Evolutionary conservation across 2,329 filamentous ascomycete species (phyloP).

Genomic region (Tolypocladium amazonense): DNA sequence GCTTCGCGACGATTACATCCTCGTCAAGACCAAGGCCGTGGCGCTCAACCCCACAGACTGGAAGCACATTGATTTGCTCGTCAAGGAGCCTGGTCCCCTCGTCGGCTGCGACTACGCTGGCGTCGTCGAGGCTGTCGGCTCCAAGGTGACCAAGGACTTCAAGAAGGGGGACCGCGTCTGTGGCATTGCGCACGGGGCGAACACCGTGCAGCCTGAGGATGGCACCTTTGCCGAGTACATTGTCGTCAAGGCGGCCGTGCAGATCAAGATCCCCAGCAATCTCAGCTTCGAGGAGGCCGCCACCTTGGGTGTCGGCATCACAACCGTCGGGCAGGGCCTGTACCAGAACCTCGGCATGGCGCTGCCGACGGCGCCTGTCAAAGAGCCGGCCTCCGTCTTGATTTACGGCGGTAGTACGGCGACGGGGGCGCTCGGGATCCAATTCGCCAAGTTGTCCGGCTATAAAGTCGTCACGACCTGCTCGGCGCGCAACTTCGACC

Average conservation of each 20-base stretch:
- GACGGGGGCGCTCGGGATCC: conserved; percentile 30
- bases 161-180: conserved; percentile 15
- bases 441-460: conserved; percentile 29
- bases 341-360: conserved; percentile 16
- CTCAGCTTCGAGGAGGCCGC: conserved; percentile 15
- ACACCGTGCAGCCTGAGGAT: conserved; percentile 6
- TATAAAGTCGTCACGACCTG: conserved; percentile 31
- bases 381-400: conserved; percentile 19
- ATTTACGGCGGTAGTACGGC: conserved; percentile 34
- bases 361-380: conserved; percentile 9
- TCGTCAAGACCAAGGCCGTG: conserved; percentile 16
- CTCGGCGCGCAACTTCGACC: conserved; percentile 25
- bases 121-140: conserved; percentile 15
- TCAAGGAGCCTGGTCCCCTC: conserved; percentile 14
- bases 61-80: conserved; percentile 18
- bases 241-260: conserved; percentile 8
- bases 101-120: conserved; percentile 24
- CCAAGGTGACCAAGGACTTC: conserved; percentile 3
- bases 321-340: conserved; percentile 18
- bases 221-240: conserved; percentile 21
- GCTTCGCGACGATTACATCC: conserved; percentile 4
- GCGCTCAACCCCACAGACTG: conserved; percentile 25
- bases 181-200: conserved; percentile 12
- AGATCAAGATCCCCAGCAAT: conserved; percentile 13
- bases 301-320: conserved; percentile 11